Percentiles rank a stretch among this genome's conserved stretches.
These are phyloP conservation scores for Fomitopsis pinicola DNA, from an alignment of 1,284 basidiomycete species.

Conservation along the genomic window DNA sequence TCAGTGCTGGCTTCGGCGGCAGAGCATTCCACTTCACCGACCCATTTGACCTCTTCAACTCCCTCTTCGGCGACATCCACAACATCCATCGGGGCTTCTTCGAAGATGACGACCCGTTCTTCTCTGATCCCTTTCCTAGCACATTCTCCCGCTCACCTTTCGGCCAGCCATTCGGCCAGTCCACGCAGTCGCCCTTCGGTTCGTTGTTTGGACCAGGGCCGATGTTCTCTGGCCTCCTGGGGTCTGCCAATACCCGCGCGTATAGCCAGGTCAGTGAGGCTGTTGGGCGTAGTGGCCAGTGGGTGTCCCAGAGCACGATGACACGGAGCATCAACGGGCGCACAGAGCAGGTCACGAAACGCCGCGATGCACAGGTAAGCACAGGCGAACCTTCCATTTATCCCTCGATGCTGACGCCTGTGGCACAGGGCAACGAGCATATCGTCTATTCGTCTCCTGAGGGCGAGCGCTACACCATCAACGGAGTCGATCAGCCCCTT, in stretches of 20 bases:
- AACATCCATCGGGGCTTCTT: conserved; percentile 29
- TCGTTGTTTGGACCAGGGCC: conserved; percentile 9
- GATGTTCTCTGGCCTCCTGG: conserved; percentile 14
- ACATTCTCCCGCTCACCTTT: conserved; percentile 20
- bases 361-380: conserved; percentile 51
- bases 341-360: conserved; percentile 54
- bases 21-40: conserved; percentile 51
- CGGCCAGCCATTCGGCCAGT: conserved; percentile 7
- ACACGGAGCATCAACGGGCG: conserved; percentile 59
- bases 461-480: conserved; percentile 61
- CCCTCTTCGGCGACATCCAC: conserved; percentile 52
- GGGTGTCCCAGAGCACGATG: conserved; percentile 51
- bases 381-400: not conserved
- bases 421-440: conserved; percentile 65
- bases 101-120: conserved; percentile 21
- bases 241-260: conserved; percentile 8
- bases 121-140: conserved; percentile 8
- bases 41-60: conserved; percentile 68
- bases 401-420: conserved; percentile 7
- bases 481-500: conserved; percentile 60
- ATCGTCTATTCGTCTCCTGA: conserved; percentile 59
- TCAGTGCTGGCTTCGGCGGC: conserved; percentile 22
- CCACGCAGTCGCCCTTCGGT: conserved; percentile 4
- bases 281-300: conserved; percentile 27
- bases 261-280: conserved; percentile 21